Base-by-base conservation (phyloP, 208 protist species). In the Trichomonas gallinae region DNA sequence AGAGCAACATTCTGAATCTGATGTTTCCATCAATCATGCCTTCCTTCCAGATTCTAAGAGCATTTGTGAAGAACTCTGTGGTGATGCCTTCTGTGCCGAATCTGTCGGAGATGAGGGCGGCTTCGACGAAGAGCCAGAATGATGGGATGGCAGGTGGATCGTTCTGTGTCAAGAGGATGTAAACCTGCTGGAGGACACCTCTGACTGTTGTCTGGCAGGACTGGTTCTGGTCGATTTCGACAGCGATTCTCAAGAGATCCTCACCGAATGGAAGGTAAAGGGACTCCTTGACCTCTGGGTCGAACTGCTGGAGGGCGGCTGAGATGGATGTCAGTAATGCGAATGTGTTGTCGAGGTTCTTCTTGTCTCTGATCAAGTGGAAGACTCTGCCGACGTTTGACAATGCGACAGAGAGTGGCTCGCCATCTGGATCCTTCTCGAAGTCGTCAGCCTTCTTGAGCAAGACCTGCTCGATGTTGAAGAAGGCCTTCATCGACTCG, bases 11-110 rank as follows among this genome's bases (percentile, higher is more conserved):
- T 58, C 44, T 93, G 44, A 40, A 93, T 93, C 44, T 93, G 8
- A 38, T 34, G 40, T 42, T 42, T 26, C 23, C 2, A 6, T 93
- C 87, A 26, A 93, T 40, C 44, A 93, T 42, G 15, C 44, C 40
- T 44, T 93, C 87, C 45, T 93, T 93, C 87, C 87, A 93, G 13
- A 93, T 38, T n/a, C 45, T 93, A 34, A 93, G n/a, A 6, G 87
- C 40, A 6, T 42, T 48, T 38, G 44, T 44, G 31, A 93, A 93
- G 87, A 93, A 93, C 36, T 93, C 87, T 51, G 87, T 93, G 34
- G 87, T 93, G 26, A 93, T 93, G 21, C 40, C 87, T 51, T 48
- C 87, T 40, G 87, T 51, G 17, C 87, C 87, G 44, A 23, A 93
- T 93, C 44, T 93, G 44, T 93, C 87, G 10, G 40, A 48, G 31